Evolutionary conservation across 225 moss, liverwort and hornwort genomes (phyloP), one percentile per base, ranked within the genome.

Genomic region (Antitrichia curtipendula): DNA sequence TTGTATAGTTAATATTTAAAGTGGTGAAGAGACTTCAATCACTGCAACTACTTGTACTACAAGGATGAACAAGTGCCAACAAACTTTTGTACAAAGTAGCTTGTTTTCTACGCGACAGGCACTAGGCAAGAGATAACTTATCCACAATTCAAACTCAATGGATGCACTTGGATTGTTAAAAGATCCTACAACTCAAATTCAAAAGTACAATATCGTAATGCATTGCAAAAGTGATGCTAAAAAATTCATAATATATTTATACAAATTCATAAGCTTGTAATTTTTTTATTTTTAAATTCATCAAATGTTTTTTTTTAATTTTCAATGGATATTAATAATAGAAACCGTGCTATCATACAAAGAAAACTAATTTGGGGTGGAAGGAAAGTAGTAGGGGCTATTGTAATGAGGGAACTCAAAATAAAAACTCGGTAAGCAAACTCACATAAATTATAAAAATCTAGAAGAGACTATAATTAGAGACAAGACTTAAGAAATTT

Each of bases 401-500:
- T 0, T 41, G 1, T 15, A 25, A 0, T 69, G 10, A 70, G 0
- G 3, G 5, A 8, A 70, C 3, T 43, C 5, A 41, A 27, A 70
- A 41, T 27, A 41, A 27, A 2, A 43, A 41, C 0, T 5, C 0
- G 1, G 1, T 41, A 3, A 43, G 3, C 0, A 43, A 1, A 16
- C 9, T 17, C 0, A 3, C 2, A 29, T 8, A 1, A 28, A 45
- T 72, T 72, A 18, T 17, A 72, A 6, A 45, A 72, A 47, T 28
- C 17, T 29, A 47, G 6, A 47, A 47, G 27, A 29, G 5, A 43
- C 28, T 28, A 45, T 16, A 9, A 45, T 10, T 3, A 2, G 0
- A 28, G 0, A 38, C 1, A 47, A 45, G 5, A 43, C 6, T 73
- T 73, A 18, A 6, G 2, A 31, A 47, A 17, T 29, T 72, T 29